phyloP scores from a whole-genome alignment of 208 protist species.

The Leishmania aethiopica region DNA sequence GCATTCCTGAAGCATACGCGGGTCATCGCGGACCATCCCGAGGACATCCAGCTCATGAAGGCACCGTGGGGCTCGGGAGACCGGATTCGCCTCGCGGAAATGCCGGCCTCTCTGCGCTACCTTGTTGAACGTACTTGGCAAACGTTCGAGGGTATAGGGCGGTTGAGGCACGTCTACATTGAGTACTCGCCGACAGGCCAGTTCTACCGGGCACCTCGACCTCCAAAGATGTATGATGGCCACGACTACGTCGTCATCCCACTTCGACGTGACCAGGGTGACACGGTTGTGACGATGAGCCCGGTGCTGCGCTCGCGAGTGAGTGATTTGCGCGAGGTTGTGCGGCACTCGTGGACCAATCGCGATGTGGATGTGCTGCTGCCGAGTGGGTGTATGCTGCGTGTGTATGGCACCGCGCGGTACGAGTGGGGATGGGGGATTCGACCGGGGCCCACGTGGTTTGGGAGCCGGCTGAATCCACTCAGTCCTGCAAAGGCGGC shows the following conservation, averaged over 20 bases:
- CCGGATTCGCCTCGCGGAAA: conserved; percentile 47
- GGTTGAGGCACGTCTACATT: conserved; percentile 86
- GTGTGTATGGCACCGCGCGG: conserved; percentile 72
- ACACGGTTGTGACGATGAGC: conserved; percentile 76
- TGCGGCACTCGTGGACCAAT: conserved; percentile 77
- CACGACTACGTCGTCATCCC: conserved; percentile 92
- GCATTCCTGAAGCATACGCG: conserved; percentile 44
- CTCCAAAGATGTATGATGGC: conserved; percentile 78
- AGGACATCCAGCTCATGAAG: conserved; percentile 83
- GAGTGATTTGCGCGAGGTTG: conserved; percentile 57
- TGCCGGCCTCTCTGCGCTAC: conserved; percentile 75
- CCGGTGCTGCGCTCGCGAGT: conserved; percentile 70
- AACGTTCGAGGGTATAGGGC: conserved; percentile 55
- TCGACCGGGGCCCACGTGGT: conserved; percentile 67
- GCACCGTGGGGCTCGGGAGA: conserved; percentile 87
- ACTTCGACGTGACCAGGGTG: conserved; percentile 52
- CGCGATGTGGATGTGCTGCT: conserved; percentile 77
- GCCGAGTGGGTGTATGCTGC: conserved; percentile 61
- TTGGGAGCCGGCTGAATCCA: conserved; percentile 54
- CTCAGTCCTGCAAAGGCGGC: conserved; percentile 4
- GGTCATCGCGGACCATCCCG: conserved; percentile 82
- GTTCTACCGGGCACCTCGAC: conserved; percentile 63
- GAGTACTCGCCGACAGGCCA: conserved; percentile 80
- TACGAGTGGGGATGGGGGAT: conserved; percentile 90
- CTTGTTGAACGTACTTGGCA: conserved; percentile 51